Percentiles rank a stretch among this genome's conserved stretches.
Evolutionary conservation across 805 yeast genomes (phyloP).

Genomic region (Hanseniaspora mollemarum): DNA sequence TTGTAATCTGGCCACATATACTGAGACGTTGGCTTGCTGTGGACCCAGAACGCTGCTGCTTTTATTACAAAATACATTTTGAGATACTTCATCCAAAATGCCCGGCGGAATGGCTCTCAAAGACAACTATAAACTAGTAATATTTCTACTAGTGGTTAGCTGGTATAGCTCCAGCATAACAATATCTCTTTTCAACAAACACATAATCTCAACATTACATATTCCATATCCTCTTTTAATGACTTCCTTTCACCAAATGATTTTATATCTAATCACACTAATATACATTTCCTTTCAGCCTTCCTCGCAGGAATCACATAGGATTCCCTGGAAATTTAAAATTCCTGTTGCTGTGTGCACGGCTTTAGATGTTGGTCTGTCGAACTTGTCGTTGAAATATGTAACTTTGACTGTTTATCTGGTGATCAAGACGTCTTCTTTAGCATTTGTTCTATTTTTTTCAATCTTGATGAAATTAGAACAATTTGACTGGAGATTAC

Average conservation of each 20-base stretch:
- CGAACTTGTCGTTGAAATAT: slow-evolving; percentile 69
- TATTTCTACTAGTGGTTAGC: slow-evolving; percentile 30
- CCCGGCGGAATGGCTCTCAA: background rate
- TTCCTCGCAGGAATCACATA: slow-evolving; percentile 5
- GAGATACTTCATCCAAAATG: too few species aligned
- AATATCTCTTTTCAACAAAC: slow-evolving; percentile 76
- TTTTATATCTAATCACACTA: slow-evolving; percentile 43
- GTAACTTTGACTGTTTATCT: slow-evolving; percentile 80
- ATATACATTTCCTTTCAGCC: slow-evolving; percentile 29
- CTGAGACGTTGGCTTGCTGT: too few species aligned
- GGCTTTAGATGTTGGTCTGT: slow-evolving; percentile 88
- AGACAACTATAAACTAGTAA: background rate
- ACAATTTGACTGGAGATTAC: slow-evolving; percentile 52
- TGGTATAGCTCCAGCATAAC: slow-evolving; percentile 65
- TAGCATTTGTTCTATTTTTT: slow-evolving; percentile 80
- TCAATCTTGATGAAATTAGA: slow-evolving; percentile 76
- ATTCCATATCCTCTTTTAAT: slow-evolving; percentile 75
- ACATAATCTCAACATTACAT: slow-evolving; percentile 49
- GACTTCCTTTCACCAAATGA: slow-evolving; percentile 74
- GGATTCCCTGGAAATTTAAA: slow-evolving; percentile 33
- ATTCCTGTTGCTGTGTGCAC: slow-evolving; percentile 79
- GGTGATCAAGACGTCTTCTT: slow-evolving; percentile 79
- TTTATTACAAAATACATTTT: too few species aligned
- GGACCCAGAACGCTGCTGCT: too few species aligned
- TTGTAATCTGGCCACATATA: too few species aligned